Conservation (phyloP, 495 filamentous ascomycete species). For the Corynascus novoguineensis region DNA sequence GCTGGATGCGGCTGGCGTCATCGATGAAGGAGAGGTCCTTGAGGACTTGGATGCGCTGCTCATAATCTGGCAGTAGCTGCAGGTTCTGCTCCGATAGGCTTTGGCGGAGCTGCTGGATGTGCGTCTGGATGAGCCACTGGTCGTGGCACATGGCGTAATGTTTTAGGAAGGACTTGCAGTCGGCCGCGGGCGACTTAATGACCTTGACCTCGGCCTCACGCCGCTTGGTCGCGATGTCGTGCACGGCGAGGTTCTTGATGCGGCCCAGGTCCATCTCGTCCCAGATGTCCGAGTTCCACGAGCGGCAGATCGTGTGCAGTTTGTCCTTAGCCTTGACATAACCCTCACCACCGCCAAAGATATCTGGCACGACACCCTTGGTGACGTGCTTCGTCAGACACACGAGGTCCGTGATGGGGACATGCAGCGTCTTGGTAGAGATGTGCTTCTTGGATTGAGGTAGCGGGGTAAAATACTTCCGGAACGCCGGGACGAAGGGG, state of each 20-base stretch:
- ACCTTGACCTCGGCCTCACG: constrained; percentile 53
- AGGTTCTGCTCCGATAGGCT: constrained; percentile 94
- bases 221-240: constrained; percentile 66
- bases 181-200: constrained; percentile 51
- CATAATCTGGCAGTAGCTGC: constrained; percentile 94
- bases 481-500: constrained; percentile 67
- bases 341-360: constrained; percentile 42
- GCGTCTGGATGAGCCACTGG: constrained; percentile 88
- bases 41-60: constrained; percentile 86
- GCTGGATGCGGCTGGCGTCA: constrained; percentile 70
- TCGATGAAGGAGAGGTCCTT: constrained; percentile 90
- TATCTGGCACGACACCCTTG: constrained; percentile 54
- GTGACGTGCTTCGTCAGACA: constrained; percentile 71
- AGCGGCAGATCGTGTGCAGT: constrained; percentile 54
- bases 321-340: constrained; percentile 50
- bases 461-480: constrained; percentile 53
- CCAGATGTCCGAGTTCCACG: constrained; percentile 72
- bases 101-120: constrained; percentile 76
- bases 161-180: constrained; percentile 72
- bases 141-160: constrained; percentile 94
- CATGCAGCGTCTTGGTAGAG: constrained; percentile 54
- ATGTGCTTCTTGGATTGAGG: constrained; percentile 56
- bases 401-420: constrained; percentile 70
- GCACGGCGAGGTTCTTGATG: constrained; percentile 70
- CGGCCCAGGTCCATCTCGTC: constrained; percentile 77